Percentiles rank a stretch among this genome's conserved stretches.
These are phyloP conservation scores for Somion occarium DNA, from an alignment of 1,284 basidiomycete species.

Conservation along the genomic window DNA sequence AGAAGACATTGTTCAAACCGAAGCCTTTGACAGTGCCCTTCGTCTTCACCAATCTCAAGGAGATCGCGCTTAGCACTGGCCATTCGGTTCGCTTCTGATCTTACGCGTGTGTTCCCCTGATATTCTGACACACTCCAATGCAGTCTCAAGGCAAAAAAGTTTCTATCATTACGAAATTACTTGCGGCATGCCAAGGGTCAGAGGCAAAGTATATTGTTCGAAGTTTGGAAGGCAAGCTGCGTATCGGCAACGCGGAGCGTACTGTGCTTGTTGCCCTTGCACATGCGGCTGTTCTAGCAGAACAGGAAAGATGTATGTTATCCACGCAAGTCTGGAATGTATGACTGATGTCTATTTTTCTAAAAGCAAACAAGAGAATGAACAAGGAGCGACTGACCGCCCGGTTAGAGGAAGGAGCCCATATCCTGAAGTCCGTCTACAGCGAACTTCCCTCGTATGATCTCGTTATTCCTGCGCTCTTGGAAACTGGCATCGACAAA, in stretches of 20 bases:
- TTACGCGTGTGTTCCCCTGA: neutral
- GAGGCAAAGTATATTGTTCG: conserved; percentile 97
- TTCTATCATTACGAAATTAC: conserved; percentile 90
- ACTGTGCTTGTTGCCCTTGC: conserved; percentile 88
- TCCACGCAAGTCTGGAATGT: conserved; percentile 1
- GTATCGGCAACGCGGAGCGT: conserved; percentile 95
- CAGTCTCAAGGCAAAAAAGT: conserved; percentile 95
- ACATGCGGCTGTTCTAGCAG: conserved; percentile 79
- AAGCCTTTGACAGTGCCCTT: conserved; percentile 86
- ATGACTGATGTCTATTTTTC: neutral
- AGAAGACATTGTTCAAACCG: conserved; percentile 93
- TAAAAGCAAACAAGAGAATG: conserved; percentile 66
- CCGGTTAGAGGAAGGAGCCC: conserved; percentile 77
- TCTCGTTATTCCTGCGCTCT: conserved; percentile 87
- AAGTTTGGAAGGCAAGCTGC: conserved; percentile 93
- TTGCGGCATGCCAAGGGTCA: conserved; percentile 86
- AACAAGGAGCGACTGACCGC: conserved; percentile 69
- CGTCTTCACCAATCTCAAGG: conserved; percentile 83
- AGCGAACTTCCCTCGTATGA: conserved; percentile 96
- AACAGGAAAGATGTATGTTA: conserved; percentile 59
- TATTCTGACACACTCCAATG: neutral
- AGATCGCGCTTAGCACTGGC: conserved; percentile 83
- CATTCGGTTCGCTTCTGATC: conserved; percentile 55
- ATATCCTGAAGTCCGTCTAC: conserved; percentile 87
- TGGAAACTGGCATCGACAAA: conserved; percentile 73